A percentile compares a stretch with the other conserved stretches of the same genome.
Conservation (phyloP, 495 filamentous ascomycete genomes). For the Zalerion maritima region DNA sequence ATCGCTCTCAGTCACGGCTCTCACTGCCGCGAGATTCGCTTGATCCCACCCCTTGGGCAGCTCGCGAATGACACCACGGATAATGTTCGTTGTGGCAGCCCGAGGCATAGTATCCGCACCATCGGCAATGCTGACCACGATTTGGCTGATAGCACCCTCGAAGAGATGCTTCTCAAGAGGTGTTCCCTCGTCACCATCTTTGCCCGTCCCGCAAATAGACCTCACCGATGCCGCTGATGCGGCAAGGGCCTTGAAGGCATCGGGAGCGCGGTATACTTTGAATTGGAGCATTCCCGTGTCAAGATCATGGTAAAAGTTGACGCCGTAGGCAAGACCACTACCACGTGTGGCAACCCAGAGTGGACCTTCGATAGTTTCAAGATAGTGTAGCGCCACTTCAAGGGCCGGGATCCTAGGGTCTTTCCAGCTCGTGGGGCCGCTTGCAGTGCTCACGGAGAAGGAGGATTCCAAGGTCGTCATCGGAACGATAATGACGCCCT, state of each 20-base stretch:
- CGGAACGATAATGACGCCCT: conserved; percentile 65
- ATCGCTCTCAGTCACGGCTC: conserved; percentile 60
- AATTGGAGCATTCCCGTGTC: conserved; percentile 70
- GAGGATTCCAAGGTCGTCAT: conserved; percentile 91
- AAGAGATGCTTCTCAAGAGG: conserved; percentile 67
- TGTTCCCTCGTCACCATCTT: conserved; percentile 37
- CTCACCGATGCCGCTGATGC: conserved; percentile 57
- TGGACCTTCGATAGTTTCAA: conserved; percentile 87
- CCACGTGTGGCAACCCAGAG: conserved; percentile 87
- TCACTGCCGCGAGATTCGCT: conserved; percentile 58
- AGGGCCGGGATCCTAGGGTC: conserved; percentile 70
- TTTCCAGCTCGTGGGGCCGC: conserved; percentile 57
- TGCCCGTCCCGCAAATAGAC: no score
- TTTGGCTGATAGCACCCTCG: conserved; percentile 78
- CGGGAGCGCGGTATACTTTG: conserved; percentile 75
- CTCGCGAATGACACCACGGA: conserved; percentile 61
- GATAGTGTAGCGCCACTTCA: conserved; percentile 74
- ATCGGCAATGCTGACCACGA: conserved; percentile 73
- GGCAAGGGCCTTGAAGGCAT: conserved; percentile 73
- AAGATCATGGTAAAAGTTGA: conserved; percentile 55
- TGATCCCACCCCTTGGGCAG: conserved; percentile 67
- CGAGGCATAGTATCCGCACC: conserved; percentile 68
- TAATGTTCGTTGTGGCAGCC: conserved; percentile 70
- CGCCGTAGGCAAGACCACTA: conserved; percentile 81
- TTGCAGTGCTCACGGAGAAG: conserved; percentile 59